Base-by-base conservation (phyloP, 495 filamentous ascomycete genomes). In the Cryomyces antarcticus region DNA sequence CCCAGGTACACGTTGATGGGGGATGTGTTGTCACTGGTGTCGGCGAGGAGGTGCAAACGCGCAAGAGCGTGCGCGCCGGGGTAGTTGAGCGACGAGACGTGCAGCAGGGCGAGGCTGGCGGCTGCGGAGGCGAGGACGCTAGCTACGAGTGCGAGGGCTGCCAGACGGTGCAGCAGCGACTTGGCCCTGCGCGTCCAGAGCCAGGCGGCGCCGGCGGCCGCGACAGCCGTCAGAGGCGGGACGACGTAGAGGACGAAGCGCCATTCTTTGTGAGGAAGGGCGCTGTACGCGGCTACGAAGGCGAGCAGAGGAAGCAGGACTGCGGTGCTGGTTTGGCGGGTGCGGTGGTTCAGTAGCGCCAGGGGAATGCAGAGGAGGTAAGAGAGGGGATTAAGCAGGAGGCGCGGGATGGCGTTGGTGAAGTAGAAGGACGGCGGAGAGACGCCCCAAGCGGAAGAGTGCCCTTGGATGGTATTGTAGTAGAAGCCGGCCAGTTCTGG, bases 211-310 rank as follows among this genome's bases (percentile, higher is more conserved):
- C 76, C 76, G 1, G 83, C 64, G 0, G 85, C 76, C 6, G 86
- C 78, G 13, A 74, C 68, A 5, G 82, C 80, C 0, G 89, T 93
- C 5, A 95, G 61, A 0, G 75, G 63, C 0, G 92, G 92, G 37
- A 93, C 67, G 49, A 73, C 65, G 62, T 96, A 96, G 46, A 96
- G 67, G 49, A 99, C 80, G 64, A 99, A 99, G 13, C 89, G 80
- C 64, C 82, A 81, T 62, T 99, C 89, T 57, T 99, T 99, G 60
- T 99, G 89, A 4, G 89, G 87, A 37, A 92, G 78, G 40, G 69
- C 46, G 39, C 81, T 88, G 63, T 94, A 97, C 33, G 89, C 56
- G 0, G 70, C 68, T 5, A 89, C 65, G 51, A 92, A 99, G 13
- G 68, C 53, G 4, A 89, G 34, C 4, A 69, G 67, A 0, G 92